Percentiles rank a stretch among this genome's conserved stretches.
Conservation (phyloP, 306 rosid genomes). For the Geum urbanum region DNA sequence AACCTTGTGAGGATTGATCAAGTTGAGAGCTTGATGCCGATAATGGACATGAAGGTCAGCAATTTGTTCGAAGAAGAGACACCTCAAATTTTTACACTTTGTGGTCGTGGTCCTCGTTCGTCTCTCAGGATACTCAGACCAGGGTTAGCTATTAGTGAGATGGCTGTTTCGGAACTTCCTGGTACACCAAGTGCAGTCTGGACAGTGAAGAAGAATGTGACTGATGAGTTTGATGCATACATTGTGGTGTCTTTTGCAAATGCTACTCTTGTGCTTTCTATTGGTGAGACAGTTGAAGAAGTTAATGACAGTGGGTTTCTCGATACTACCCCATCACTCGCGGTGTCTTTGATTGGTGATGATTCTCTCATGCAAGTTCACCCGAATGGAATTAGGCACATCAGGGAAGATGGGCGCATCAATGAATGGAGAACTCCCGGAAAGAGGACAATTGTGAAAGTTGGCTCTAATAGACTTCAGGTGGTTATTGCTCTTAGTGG, state of each 20-base stretch:
- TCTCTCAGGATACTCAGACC: constrained; percentile 90
- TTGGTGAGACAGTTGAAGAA: constrained; percentile 99
- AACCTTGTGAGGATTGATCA: constrained; percentile 95
- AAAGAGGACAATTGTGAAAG: constrained; percentile 84
- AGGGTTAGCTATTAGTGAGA: constrained; percentile 93
- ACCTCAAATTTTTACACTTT: constrained; percentile 88
- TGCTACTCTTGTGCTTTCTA: constrained; percentile 93
- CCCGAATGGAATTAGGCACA: constrained; percentile 97
- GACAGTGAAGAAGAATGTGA: constrained; percentile 93
- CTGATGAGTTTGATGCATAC: constrained; percentile 91
- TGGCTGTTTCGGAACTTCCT: constrained; percentile 99
- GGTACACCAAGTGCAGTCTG: constrained; percentile 94
- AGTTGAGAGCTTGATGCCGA: constrained; percentile 90
- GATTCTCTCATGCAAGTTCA: constrained; percentile 99
- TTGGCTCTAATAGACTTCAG: constrained; percentile 89
- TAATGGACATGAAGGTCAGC: constrained; percentile 86
- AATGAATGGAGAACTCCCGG: constrained; percentile 99
- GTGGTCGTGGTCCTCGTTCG: constrained; percentile 96
- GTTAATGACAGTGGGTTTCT: constrained; percentile 96
- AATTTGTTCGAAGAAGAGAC: constrained; percentile 96
- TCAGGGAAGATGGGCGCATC: constrained; percentile 97
- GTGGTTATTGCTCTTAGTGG: constrained; percentile 95
- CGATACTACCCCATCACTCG: constrained; percentile 89
- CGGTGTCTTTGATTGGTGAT: constrained; percentile 95
- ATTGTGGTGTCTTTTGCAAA: constrained; percentile 92